Base-by-base conservation (phyloP, 345 rosid genomes). In the Boechera divaricarpa region DNA sequence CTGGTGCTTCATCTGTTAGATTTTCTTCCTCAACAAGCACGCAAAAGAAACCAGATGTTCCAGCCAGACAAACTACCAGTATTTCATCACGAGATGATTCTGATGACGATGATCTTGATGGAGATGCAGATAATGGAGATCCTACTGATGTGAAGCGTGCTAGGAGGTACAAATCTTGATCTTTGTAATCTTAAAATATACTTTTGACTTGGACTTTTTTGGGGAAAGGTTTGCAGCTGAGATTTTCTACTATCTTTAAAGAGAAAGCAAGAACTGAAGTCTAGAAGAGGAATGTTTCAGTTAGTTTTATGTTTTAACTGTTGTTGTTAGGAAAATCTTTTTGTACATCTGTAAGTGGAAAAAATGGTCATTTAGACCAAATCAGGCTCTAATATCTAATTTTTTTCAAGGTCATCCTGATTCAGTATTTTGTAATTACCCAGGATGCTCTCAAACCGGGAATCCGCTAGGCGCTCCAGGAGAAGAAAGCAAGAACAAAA, bases 381-480 rank as follows among this genome's bases (percentile, higher is more conserved):
- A n/a, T 10, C 52, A 4, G 54, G 36, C 12, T 31, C 26, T 66
- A 10, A 21, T 52, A 6, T 29, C 2, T 33, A 2, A 29, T 0
- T 41, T 42, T 28, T 35, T 26, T 4, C 2, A 36, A 56, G 67
- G 42, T 38, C 35, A 36, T 67, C 47, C 28, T 64, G 47, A 55
- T 66, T 47, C 32, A 39, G 13, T 39, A 6, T 36, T 6, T 59
- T 42, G 63, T 79, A 29, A 72, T 41, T 35, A 16, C 28, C 24
- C 81, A 95, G 99, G 92, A 95, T 91, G 98, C 87, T 76, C 82
- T 95, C 99, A 69, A 95, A 95, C 89, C 89, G 97, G 73, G 98
- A 95, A 86, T 95, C 99, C 4, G 98, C 98, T 39, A 89, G 98
- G 82, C 99, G 97, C 21, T 95, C 97, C 54, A 86, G 99, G 85